A percentile compares a stretch with the other conserved stretches of the same genome.
Conservation (phyloP, 306 rosid species). For the Dryas drummondii region DNA sequence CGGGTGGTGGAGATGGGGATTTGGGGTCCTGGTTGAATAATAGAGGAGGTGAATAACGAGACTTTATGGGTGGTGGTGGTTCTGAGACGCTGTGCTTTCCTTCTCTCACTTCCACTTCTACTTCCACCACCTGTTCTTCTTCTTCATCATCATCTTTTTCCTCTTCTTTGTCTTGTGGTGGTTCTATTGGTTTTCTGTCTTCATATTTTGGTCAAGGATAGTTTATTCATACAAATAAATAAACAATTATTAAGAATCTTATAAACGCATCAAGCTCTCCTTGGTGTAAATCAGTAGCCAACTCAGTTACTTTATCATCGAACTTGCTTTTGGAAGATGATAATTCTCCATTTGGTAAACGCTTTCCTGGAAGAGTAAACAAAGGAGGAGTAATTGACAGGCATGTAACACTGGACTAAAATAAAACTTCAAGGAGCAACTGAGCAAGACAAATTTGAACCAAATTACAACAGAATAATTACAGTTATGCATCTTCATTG, state of each 20-base stretch:
- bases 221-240: no score
- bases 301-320: constrained; percentile 26
- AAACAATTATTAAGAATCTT: not conserved
- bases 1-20: constrained; percentile 47
- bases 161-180: constrained; percentile 1
- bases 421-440: not conserved
- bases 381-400: not conserved
- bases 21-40: constrained; percentile 25
- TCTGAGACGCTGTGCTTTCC: constrained; percentile 24
- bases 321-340: constrained; percentile 66
- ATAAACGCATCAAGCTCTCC: not conserved
- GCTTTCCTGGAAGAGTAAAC: constrained; percentile 41
- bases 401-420: not conserved
- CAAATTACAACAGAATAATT: not conserved
- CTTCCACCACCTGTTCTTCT: no score
- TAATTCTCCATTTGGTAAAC: constrained; percentile 58
- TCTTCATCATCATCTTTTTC: no score
- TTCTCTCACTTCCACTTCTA: not conserved
- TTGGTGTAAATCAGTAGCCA: no score
- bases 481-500: not conserved
- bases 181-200: not conserved
- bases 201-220: not conserved
- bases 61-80: not conserved
- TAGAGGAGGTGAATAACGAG: constrained; percentile 32
- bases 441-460: not conserved